Conservation (phyloP, 768 basidiomycete species). For the Coprinopsis sp. region DNA sequence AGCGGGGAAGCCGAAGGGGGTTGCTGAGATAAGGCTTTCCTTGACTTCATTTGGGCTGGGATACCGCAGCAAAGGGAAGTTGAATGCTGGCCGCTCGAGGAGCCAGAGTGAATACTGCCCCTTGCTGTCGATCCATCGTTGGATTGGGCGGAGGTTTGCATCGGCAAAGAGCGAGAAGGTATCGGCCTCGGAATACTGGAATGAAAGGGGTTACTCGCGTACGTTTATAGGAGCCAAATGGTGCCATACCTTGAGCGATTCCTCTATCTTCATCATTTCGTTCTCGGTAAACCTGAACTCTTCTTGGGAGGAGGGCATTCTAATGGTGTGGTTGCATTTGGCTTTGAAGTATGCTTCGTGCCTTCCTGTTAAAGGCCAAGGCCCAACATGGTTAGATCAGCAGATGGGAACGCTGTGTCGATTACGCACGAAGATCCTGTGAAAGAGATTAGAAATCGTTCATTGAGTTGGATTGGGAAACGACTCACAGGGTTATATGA, state of each 20-base stretch:
- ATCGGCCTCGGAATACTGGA: slow-evolving; percentile 76
- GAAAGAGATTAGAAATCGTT: slow-evolving; percentile 2
- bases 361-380: slow-evolving; percentile 44
- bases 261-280: slow-evolving; percentile 83
- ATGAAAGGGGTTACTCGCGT: neutral
- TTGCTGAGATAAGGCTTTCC: slow-evolving; percentile 7
- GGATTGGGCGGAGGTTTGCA: slow-evolving; percentile 76
- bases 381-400: slow-evolving; percentile 5
- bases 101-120: slow-evolving; percentile 84
- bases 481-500: slow-evolving; percentile 37
- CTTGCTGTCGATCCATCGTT: slow-evolving; percentile 77
- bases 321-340: slow-evolving; percentile 51
- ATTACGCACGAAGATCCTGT: slow-evolving; percentile 26
- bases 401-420: neutral
- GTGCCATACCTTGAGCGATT: slow-evolving; percentile 72
- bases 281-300: slow-evolving; percentile 54
- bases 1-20: slow-evolving; percentile 62
- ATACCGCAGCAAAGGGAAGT: slow-evolving; percentile 58
- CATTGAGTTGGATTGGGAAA: neutral
- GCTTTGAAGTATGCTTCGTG: slow-evolving; percentile 86
- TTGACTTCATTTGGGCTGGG: slow-evolving; percentile 23
- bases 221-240: neutral
- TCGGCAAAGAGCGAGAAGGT: slow-evolving; percentile 64
- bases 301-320: slow-evolving; percentile 40
- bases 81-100: slow-evolving; percentile 79